Conservation (phyloP, 176 grass and related monocot genomes). For the Hordeum marinum region DNA sequence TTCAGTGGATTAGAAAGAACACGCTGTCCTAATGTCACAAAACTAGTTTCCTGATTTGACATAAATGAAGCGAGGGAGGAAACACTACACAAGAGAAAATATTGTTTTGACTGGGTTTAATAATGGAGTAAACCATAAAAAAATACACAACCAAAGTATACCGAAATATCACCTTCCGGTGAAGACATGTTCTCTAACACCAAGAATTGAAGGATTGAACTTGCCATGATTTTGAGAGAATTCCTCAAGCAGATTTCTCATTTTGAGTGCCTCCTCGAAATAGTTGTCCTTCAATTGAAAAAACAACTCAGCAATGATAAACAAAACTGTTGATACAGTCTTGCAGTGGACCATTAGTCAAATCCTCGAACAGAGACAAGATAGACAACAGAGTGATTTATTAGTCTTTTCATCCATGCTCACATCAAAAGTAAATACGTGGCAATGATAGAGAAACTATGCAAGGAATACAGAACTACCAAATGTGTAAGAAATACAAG, state of each 20-base stretch:
- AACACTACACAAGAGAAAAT: slow-evolving; percentile 53
- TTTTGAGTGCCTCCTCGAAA: slow-evolving; percentile 95
- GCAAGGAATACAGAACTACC: background rate
- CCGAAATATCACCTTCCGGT: slow-evolving; percentile 68
- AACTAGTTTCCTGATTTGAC: slow-evolving; percentile 94
- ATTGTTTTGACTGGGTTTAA: slow-evolving; percentile 8
- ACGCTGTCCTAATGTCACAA: slow-evolving; percentile 93
- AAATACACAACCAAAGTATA: background rate
- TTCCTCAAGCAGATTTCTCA: slow-evolving; percentile 97
- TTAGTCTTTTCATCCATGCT: background rate
- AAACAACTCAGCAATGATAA: slow-evolving; percentile 9
- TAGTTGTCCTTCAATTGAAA: slow-evolving; percentile 76
- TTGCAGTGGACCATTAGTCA: background rate
- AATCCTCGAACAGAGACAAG: background rate
- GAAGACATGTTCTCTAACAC: slow-evolving; percentile 95
- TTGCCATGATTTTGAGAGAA: slow-evolving; percentile 62
- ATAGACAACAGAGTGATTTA: background rate
- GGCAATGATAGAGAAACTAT: background rate
- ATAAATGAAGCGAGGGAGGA: slow-evolving; percentile 90
- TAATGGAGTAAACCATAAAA: background rate
- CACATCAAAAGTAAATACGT: background rate
- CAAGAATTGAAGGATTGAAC: slow-evolving; percentile 79
- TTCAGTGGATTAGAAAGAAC: slow-evolving; percentile 90
- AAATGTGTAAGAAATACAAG: background rate
- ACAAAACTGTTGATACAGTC: background rate